Base-by-base conservation (phyloP, 495 filamentous ascomycete species). In the Patellaria atrata region DNA sequence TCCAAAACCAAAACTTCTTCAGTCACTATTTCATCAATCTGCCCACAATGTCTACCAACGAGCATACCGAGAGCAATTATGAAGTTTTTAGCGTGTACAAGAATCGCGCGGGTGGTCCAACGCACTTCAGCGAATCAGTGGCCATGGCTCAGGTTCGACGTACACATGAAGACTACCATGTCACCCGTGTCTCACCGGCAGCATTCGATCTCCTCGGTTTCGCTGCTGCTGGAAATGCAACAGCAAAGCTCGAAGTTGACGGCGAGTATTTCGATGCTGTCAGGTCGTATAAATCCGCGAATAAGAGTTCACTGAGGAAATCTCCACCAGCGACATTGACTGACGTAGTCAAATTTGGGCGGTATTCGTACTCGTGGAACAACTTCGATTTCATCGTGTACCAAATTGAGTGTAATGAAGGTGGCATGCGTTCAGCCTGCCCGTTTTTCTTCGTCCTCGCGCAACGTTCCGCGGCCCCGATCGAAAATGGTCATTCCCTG, bases 141-240 rank as follows among this genome's bases (percentile, higher is more conserved):
- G n/a, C n/a, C n/a, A n/a, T n/a, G n/a, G n/a, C n/a, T n/a, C n/a
- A n/a, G n/a, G n/a, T n/a, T n/a, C n/a, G n/a, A n/a, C n/a, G n/a
- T n/a, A 19, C 29, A 12, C 44, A 58, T 33, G 51, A 48, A 1
- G 31, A 37, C 8, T 26, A 43, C 36, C 46, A 53, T 27, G 43
- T 56, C 27, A 54, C 50, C 19, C 28, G 34, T 20, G 47, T 43
- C 14, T 25, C 12, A 3, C 23, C 40, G 11, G 5, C 17, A 10
- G 27, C 12, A 3, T 40, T 25, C 28, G 45, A 51, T n/a, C 47
- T 59, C 8, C 27, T 51, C 17, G 45, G 41, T 12, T 56, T 29
- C 23, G 50, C 53, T 8, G 27, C 21, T 7, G 53, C 53, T 12
- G 53, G 49, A 4, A 43, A 53, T 28, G 55, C 55, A 0, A 42